phyloP scores from a whole-genome alignment of 75 land plant genomes.

The Azolla pinnata region DNA sequence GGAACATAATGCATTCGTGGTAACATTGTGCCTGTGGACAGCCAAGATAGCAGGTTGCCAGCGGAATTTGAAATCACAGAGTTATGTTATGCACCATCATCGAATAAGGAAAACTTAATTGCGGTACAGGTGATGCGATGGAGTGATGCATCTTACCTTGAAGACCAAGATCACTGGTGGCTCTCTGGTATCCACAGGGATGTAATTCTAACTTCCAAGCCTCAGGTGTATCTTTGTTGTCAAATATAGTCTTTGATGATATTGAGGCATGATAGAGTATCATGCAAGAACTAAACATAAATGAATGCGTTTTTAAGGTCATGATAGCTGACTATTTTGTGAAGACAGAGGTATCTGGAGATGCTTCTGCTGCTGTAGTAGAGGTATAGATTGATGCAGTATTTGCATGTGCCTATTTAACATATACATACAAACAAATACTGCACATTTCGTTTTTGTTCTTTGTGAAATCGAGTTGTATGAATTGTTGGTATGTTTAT shows the following conservation, averaged over 20 bases:
- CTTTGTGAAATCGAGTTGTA: too few species aligned
- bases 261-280: too few species aligned
- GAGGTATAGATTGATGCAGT: slow-evolving; percentile 24
- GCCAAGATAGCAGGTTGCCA: slow-evolving; percentile 97
- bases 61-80: slow-evolving; percentile 97
- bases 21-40: slow-evolving; percentile 23
- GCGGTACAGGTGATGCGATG: slow-evolving; percentile 97
- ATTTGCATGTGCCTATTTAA: background rate
- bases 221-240: slow-evolving; percentile 44
- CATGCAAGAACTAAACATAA: too few species aligned
- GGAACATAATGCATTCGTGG: background rate
- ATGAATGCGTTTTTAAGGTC: slow-evolving; percentile 62
- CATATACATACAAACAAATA: background rate
- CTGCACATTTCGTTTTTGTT: too few species aligned
- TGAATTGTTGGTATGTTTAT: too few species aligned
- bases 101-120: slow-evolving; percentile 49
- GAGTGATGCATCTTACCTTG: slow-evolving; percentile 97
- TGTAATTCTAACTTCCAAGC: slow-evolving; percentile 79
- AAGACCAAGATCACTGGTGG: slow-evolving; percentile 99
- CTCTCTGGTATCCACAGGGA: slow-evolving; percentile 99
- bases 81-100: slow-evolving; percentile 41
- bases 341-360: slow-evolving; percentile 33
- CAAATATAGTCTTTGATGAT: background rate
- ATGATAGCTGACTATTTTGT: slow-evolving; percentile 92
- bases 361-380: slow-evolving; percentile 51